These are phyloP conservation scores for Coleophoma eucalyptorum DNA, from an alignment of 2,329 filamentous ascomycete species.

Conservation along the genomic window DNA sequence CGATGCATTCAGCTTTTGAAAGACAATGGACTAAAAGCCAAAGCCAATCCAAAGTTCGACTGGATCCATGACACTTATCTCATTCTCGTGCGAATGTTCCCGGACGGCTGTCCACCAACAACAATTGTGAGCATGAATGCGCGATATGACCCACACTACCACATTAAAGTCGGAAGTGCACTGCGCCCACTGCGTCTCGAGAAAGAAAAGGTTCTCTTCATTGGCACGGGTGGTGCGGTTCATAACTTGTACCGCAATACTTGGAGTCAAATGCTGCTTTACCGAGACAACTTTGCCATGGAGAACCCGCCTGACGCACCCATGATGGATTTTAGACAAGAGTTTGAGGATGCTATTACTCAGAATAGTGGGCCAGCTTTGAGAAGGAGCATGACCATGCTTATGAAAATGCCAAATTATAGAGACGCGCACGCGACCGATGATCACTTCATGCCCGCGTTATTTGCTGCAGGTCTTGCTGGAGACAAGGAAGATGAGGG, in stretches of 20 bases:
- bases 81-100: slow-evolving; percentile 68
- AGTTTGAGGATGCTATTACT: slow-evolving; percentile 55
- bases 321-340: slow-evolving; percentile 63
- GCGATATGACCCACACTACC: slow-evolving; percentile 51
- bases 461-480: slow-evolving; percentile 57
- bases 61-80: slow-evolving; percentile 73
- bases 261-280: slow-evolving; percentile 58
- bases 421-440: slow-evolving; percentile 66
- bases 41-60: slow-evolving; percentile 52
- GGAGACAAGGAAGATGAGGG: slow-evolving; percentile 44
- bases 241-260: slow-evolving; percentile 68
- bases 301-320: slow-evolving; percentile 52
- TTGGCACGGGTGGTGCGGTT: slow-evolving; percentile 58
- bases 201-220: slow-evolving; percentile 50
- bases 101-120: slow-evolving; percentile 58
- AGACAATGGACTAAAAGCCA: slow-evolving; percentile 48
- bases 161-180: slow-evolving; percentile 52
- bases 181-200: slow-evolving; percentile 51
- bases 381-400: slow-evolving; percentile 49
- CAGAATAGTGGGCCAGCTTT: slow-evolving; percentile 51
- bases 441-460: slow-evolving; percentile 64
- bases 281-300: slow-evolving; percentile 56
- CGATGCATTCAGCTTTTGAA: slow-evolving; percentile 46
- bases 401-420: slow-evolving; percentile 67
- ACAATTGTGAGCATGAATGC: slow-evolving; percentile 54